A percentile compares a stretch with the other conserved stretches of the same genome.
These are phyloP conservation scores for Yamadazyma songkhlaensis DNA, from an alignment of 1,139 yeast genomes.

Conservation along the genomic window DNA sequence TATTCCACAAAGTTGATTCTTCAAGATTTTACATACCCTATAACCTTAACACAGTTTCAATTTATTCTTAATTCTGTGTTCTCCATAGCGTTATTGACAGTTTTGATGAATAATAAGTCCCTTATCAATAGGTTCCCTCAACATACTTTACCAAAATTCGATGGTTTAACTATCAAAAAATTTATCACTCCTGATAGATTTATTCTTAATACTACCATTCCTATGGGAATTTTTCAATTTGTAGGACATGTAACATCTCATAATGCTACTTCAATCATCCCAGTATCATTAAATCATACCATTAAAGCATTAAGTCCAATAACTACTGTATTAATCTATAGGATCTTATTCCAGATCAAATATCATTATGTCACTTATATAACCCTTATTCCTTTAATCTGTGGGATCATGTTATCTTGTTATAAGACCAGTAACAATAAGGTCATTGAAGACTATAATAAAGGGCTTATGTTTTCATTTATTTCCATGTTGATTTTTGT, in stretches of 20 bases:
- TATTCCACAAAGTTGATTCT: conserved; percentile 78
- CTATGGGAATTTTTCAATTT: conserved; percentile 92
- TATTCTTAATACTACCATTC: conserved; percentile 67
- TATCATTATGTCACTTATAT: conserved; percentile 69
- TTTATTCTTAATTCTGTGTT: conserved; percentile 64
- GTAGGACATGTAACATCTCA: conserved; percentile 88
- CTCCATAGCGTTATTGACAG: conserved; percentile 36
- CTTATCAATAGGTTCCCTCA: conserved; percentile 44
- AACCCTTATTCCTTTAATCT: conserved; percentile 71
- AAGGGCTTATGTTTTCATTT: conserved; percentile 74
- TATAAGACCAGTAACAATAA: conserved; percentile 32
- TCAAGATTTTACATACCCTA: conserved; percentile 68
- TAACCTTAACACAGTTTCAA: conserved; percentile 82
- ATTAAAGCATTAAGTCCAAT: conserved; percentile 88
- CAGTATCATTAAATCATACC: conserved; percentile 89
- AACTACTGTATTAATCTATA: conserved; percentile 79
- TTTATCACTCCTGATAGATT: conserved; percentile 53
- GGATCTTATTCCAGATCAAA: conserved; percentile 52
- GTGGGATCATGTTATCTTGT: conserved; percentile 87
- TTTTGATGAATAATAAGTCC: conserved; percentile 15
- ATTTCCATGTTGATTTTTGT: conserved; percentile 85
- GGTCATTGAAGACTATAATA: conserved; percentile 27
- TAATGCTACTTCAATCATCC: conserved; percentile 82
- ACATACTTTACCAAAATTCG: conserved; percentile 51
- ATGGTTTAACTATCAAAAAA: conserved; percentile 19